Evolutionary conservation across 1,284 basidiomycete genomes (phyloP), one percentile per base, ranked within the genome.

Genomic region (Ceratobasidium theobromae): DNA sequence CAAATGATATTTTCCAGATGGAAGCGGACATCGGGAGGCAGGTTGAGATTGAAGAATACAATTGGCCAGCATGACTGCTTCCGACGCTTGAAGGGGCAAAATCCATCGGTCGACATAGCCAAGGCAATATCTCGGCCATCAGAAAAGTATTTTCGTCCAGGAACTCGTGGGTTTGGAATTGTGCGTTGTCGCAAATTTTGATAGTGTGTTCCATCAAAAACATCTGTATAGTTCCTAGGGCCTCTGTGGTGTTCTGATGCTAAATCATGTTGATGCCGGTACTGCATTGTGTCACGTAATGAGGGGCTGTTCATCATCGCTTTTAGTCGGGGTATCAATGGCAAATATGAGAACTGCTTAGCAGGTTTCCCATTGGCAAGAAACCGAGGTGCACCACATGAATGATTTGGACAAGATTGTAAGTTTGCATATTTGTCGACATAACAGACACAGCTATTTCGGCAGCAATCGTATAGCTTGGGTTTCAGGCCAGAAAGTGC

Each of bases 251-350:
- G 8, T 8, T 38, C 16, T 8, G 21, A 8, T 16, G 27, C 72
- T 1, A 53, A n/a, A 11, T 52, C 18, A n/a, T n/a, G n/a, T n/a
- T n/a, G n/a, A 1, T 65, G 23, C n/a, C 67, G 18, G 48, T 70
- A 76, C 8, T 45, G 21, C 70, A 77, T 73, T 3, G 57, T 58
- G 1, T 67, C 5, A 1, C 75, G 74, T 9, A 66, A n/a, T n/a
- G n/a, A 70, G 5, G 76, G 69, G 0, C 68, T 41, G 6, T 62
- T 65, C 8, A 72, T 66, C 32, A 67, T 74, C 1, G 76, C 58
- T 0, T 76, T 76, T 52, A 79, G 76, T 1, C 79, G 55, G 58
- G 75, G 74, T 11, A 77, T 77, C 0, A 75, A 77, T 46, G 74
- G 78, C 4, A 79, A 72, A 0, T 76, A 75, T 21, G 69, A 70